phyloP scores from a whole-genome alignment of 306 rosid genomes.

The Psophocarpus tetragonolobus region DNA sequence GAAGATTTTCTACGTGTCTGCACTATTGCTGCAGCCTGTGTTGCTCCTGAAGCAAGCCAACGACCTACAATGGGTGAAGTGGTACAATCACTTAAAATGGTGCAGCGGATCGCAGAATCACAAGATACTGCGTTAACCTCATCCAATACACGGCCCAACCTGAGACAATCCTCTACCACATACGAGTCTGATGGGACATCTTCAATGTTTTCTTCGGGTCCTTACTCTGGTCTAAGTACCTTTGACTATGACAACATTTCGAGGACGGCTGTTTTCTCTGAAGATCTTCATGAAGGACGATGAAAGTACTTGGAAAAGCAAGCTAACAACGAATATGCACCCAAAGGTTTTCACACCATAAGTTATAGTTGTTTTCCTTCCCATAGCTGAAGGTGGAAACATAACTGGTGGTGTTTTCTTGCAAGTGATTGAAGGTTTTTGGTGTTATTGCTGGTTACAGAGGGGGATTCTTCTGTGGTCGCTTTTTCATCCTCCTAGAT shows the following conservation, averaged over 20 bases:
- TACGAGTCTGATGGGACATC: slow-evolving; percentile 93
- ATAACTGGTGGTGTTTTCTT: slow-evolving; percentile 31
- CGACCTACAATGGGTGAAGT: slow-evolving; percentile 99
- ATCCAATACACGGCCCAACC: slow-evolving; percentile 66
- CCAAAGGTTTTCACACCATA: slow-evolving; percentile 18
- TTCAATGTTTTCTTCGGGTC: slow-evolving; percentile 94
- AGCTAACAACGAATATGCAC: not conserved
- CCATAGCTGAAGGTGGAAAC: slow-evolving; percentile 30
- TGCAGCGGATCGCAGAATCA: slow-evolving; percentile 77
- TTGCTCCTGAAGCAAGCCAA: slow-evolving; percentile 94
- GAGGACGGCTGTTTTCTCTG: slow-evolving; percentile 84
- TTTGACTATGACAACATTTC: slow-evolving; percentile 80
- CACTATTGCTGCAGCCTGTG: slow-evolving; percentile 98
- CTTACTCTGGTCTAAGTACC: slow-evolving; percentile 82
- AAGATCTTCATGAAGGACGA: slow-evolving; percentile 98
- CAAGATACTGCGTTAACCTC: slow-evolving; percentile 59
- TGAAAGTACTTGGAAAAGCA: slow-evolving; percentile 39
- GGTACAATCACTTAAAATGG: slow-evolving; percentile 98
- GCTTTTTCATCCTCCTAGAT: not conserved
- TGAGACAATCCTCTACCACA: slow-evolving; percentile 81
- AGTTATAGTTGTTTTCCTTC: slow-evolving; percentile 19
- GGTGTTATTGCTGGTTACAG: slow-evolving; percentile 27
- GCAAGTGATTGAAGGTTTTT: slow-evolving; percentile 36
- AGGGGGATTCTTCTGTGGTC: slow-evolving; percentile 19
- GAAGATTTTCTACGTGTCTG: slow-evolving; percentile 90